Evolutionary conservation across 176 grass and related monocot genomes (phyloP).

Genomic region (Alloteropsis semialata): DNA sequence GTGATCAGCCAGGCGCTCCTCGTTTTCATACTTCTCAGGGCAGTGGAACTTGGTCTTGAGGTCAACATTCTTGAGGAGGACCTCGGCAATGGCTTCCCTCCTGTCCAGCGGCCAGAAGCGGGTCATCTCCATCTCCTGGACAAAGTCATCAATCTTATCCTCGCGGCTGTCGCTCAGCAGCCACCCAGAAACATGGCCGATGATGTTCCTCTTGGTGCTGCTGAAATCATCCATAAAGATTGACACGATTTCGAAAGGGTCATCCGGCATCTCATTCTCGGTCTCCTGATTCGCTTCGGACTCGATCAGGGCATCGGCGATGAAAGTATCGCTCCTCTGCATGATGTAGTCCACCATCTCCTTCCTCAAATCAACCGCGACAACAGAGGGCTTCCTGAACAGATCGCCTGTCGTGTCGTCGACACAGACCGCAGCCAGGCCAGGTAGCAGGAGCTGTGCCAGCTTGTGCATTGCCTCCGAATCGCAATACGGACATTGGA

Average conservation of each 20-base stretch:
- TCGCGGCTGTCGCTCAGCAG: slow-evolving; percentile 72
- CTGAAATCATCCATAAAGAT: slow-evolving; percentile 84
- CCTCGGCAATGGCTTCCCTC: slow-evolving; percentile 58
- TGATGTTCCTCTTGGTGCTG: slow-evolving; percentile 75
- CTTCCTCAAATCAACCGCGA: slow-evolving; percentile 64
- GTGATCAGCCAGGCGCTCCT: slow-evolving; percentile 47
- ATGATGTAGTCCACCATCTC: slow-evolving; percentile 86
- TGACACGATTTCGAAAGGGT: slow-evolving; percentile 61
- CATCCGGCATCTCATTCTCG: slow-evolving; percentile 47
- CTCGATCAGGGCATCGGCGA: slow-evolving; percentile 56
- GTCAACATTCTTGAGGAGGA: slow-evolving; percentile 78
- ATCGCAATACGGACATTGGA: slow-evolving; percentile 66
- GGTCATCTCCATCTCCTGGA: slow-evolving; percentile 81
- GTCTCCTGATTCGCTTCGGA: slow-evolving; percentile 26
- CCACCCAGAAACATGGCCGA: slow-evolving; percentile 84
- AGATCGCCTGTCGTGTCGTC: slow-evolving; percentile 67
- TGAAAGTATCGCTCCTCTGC: slow-evolving; percentile 59
- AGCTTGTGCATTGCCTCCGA: slow-evolving; percentile 68
- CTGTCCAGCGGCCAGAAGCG: slow-evolving; percentile 75
- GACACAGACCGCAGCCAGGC: slow-evolving; percentile 64
- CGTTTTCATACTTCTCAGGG: slow-evolving; percentile 59
- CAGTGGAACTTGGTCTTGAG: slow-evolving; percentile 77
- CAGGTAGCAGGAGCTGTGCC: slow-evolving; percentile 63
- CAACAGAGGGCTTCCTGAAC: slow-evolving; percentile 50
- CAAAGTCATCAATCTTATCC: slow-evolving; percentile 95